phyloP scores from a whole-genome alignment of 495 filamentous ascomycete genomes.

The Penicillium verhagenii region DNA sequence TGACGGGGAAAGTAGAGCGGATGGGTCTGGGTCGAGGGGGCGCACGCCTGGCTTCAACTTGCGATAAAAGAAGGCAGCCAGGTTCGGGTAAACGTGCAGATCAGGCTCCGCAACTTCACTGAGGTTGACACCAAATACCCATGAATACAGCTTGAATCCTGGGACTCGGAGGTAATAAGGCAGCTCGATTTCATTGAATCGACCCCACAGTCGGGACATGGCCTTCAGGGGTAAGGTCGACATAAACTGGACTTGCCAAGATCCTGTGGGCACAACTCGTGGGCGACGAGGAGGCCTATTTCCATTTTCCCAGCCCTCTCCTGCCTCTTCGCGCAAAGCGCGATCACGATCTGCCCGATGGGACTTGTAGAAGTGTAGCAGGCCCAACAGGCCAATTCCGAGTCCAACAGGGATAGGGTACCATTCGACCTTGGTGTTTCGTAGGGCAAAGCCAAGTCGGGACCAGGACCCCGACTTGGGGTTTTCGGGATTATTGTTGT shows the following conservation, averaged over 20 bases:
- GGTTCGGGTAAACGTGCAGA: slow-evolving; percentile 84
- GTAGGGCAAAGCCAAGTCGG: slow-evolving; percentile 60
- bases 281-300: slow-evolving; percentile 60
- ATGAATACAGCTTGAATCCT: slow-evolving; percentile 94
- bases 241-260: slow-evolving; percentile 97
- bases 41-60: slow-evolving; percentile 84
- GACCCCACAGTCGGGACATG: slow-evolving; percentile 88
- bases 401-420: slow-evolving; percentile 92
- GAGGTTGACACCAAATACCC: slow-evolving; percentile 89
- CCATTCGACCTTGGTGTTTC: slow-evolving; percentile 83
- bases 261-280: slow-evolving; percentile 77
- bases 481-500: slow-evolving; percentile 35
- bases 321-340: slow-evolving; percentile 48
- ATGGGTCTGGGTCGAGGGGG: slow-evolving; percentile 78
- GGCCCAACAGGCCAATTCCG: slow-evolving; percentile 82
- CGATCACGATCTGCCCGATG: slow-evolving; percentile 54
- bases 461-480: slow-evolving; percentile 62
- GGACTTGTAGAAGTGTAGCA: slow-evolving; percentile 79
- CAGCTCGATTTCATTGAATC: slow-evolving; percentile 89
- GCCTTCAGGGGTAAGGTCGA: slow-evolving; percentile 93
- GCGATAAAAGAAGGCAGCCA: slow-evolving; percentile 97
- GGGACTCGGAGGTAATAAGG: slow-evolving; percentile 88
- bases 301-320: slow-evolving; percentile 43
- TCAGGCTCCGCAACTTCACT: slow-evolving; percentile 84
- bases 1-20: slow-evolving; percentile 78